Percentiles rank a stretch among this genome's conserved stretches.
These are phyloP conservation scores for Macrolepiota albuminosa DNA, from an alignment of 768 basidiomycete species.

Conservation along the genomic window DNA sequence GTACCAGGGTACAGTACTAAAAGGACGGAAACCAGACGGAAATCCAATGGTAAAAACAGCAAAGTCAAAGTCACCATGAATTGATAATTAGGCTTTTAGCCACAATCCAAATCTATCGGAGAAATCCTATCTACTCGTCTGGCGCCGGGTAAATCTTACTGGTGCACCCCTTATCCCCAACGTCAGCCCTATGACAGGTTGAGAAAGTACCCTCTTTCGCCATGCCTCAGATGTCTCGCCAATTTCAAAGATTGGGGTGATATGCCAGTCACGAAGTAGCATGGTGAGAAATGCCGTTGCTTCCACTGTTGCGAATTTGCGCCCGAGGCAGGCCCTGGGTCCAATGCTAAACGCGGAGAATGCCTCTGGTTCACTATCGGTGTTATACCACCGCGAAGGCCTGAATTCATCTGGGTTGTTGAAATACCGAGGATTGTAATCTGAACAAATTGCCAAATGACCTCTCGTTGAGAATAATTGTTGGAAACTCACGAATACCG, in stretches of 20 bases:
- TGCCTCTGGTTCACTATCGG: conserved; percentile 33
- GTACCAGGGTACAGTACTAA: no score
- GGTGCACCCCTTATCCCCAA: conserved; percentile 28
- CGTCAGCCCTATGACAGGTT: conserved; percentile 28
- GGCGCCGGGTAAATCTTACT: conserved; percentile 22
- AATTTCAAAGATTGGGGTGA: conserved; percentile 36
- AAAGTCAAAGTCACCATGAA: no score
- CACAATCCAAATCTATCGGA: no score
- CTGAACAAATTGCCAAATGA: conserved; percentile 19
- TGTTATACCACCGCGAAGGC: conserved; percentile 46
- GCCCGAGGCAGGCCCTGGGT: conserved; percentile 50
- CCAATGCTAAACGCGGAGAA: conserved; percentile 43
- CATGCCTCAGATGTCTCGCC: conserved; percentile 36
- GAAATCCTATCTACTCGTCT: not conserved
- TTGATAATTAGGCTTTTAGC: no score
- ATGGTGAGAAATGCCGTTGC: conserved; percentile 46
- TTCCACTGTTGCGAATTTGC: conserved; percentile 50
- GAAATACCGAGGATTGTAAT: conserved; percentile 47
- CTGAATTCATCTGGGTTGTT: conserved; percentile 39
- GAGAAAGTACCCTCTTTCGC: conserved; percentile 28
- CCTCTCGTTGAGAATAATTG: not conserved
- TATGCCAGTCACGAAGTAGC: conserved; percentile 46
- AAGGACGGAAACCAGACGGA: no score
- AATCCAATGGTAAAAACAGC: no score
- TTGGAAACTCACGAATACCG: conserved; percentile 36